Evolutionary conservation across 371 early-diverging fungal species (phyloP).

Genomic region (Mortierella sp.): DNA sequence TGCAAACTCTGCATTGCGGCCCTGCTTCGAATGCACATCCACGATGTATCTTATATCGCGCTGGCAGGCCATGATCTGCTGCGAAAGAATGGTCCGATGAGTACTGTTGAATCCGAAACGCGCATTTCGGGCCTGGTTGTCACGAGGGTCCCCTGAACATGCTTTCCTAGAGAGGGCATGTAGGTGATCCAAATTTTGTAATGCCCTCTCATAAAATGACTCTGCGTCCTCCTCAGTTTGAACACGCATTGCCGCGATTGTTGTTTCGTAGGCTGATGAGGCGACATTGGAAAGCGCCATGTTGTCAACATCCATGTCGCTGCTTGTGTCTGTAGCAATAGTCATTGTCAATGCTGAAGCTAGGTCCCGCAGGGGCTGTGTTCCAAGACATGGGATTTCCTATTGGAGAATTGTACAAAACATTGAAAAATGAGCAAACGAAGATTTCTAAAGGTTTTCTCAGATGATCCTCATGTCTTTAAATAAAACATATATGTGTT

Average conservation of each 20-base stretch:
- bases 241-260: constrained; percentile 45
- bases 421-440: background rate
- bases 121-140: no score
- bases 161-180: constrained; percentile 16
- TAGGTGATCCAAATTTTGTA: constrained; percentile 28
- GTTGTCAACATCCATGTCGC: constrained; percentile 9
- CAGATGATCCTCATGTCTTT: background rate
- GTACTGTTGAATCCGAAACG: background rate
- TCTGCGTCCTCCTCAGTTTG: constrained; percentile 50
- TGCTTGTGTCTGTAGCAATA: constrained; percentile 12
- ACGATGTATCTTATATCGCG: constrained; percentile 60
- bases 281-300: constrained; percentile 1
- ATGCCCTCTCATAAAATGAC: constrained; percentile 32
- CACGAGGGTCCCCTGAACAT: background rate
- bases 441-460: background rate
- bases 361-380: constrained; percentile 44
- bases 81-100: constrained; percentile 22
- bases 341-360: constrained; percentile 47
- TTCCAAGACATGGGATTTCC: constrained; percentile 51
- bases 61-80: constrained; percentile 37
- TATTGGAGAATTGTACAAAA: background rate
- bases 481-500: background rate
- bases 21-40: constrained; percentile 54
- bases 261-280: constrained; percentile 39
- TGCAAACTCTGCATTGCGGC: constrained; percentile 59